Percentiles rank a stretch among this genome's conserved stretches.
These are phyloP conservation scores for Balansia obtecta DNA, from an alignment of 2,329 filamentous ascomycete species.

Conservation along the genomic window DNA sequence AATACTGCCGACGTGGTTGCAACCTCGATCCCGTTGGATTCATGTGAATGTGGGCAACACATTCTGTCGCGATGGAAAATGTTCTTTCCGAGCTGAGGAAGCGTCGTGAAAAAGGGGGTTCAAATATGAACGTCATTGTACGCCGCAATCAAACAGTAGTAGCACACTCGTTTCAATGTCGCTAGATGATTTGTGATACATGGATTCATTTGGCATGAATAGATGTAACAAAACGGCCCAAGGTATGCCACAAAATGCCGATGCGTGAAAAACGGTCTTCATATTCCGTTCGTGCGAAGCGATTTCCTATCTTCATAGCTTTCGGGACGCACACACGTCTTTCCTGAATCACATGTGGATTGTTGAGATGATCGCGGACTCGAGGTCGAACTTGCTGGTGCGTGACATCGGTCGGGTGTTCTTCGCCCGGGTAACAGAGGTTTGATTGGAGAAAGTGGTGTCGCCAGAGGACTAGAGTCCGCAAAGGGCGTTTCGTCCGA, in stretches of 20 bases:
- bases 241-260: background rate
- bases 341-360: constrained; percentile 29
- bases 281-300: constrained; percentile 42
- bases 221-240: background rate
- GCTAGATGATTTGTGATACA: no score
- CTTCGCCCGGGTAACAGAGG: constrained; percentile 21
- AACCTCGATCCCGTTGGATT: background rate
- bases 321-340: constrained; percentile 24
- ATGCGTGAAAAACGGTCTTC: background rate
- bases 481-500: constrained; percentile 72
- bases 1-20: background rate
- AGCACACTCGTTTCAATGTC: no score
- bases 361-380: constrained; percentile 36
- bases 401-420: constrained; percentile 42
- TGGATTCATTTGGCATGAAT: no score
- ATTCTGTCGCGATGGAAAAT: no score
- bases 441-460: constrained; percentile 28
- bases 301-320: constrained; percentile 35
- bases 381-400: constrained; percentile 43
- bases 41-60: no score
- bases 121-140: no score
- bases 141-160: no score
- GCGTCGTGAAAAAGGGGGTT: no score
- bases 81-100: no score
- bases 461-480: constrained; percentile 42